Base-by-base conservation (phyloP, 805 yeast species). In the Candida montana region DNA sequence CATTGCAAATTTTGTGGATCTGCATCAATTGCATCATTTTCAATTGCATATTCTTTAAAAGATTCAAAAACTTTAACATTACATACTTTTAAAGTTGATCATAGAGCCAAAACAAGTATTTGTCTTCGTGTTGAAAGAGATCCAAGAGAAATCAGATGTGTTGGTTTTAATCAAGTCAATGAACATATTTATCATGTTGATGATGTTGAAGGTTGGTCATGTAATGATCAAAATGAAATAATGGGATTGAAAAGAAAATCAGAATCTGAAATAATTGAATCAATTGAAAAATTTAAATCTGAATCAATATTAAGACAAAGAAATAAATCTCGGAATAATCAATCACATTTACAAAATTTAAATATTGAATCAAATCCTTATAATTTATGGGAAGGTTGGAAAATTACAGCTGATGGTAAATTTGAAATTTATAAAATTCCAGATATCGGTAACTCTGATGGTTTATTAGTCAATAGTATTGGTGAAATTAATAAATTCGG, bases 1-100 rank as follows among this genome's bases (percentile, higher is more conserved):
- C 95, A 88, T 63, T 88, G 96, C 63, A 73, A 83, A 35, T 88
- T 88, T 62, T 88, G 96, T 67, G 96, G 96, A 2, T 83, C 95
- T 65, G 88, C 85, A 0, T 82, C 95, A 0, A 74, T 88, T 31
- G 72, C 78, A 18, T 74, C 90, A 3, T 71, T 88, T 40, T 81
- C 91, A 1, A 67, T 87, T 17, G 81, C 81, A 1, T 88, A 88
- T 59, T 79, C 81, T 18, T 83, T 81, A 47, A 55, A 59, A 20
- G 81, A 77, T 43, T 65, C 71, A 3, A 71, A 71, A 5, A 73
- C 77, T 8, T 59, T 85, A 39, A 78, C 83, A 7, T 65, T 85
- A 65, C 95, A 87, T 53, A 81, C 93, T 0, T 81, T 78, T 53
- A 75, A 75, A 33, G 76, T 81, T 35, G 85, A 81, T 45, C 83